phyloP scores from a whole-genome alignment of 1,139 yeast genomes.

The Suhomyces bribrorum region DNA sequence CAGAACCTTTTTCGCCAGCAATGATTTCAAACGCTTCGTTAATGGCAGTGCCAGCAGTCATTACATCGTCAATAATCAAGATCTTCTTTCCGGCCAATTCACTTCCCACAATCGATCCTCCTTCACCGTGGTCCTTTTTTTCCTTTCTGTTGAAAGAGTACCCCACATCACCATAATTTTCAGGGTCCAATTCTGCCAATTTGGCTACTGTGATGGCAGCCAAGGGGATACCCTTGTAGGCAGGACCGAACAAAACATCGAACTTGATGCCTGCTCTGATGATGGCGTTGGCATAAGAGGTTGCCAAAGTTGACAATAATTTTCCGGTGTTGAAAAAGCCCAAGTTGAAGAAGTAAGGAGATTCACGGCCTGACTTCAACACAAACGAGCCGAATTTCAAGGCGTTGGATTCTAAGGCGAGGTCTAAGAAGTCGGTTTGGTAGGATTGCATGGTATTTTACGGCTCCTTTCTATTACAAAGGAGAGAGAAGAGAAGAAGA shows the following conservation, averaged over 20 bases:
- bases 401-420: constrained; percentile 79
- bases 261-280: constrained; percentile 78
- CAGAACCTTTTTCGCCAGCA: constrained; percentile 64
- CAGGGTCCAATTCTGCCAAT: constrained; percentile 86
- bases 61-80: constrained; percentile 91
- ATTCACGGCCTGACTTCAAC: constrained; percentile 84
- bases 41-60: constrained; percentile 98
- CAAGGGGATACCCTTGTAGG: constrained; percentile 94
- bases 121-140: constrained; percentile 98
- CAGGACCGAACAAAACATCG: constrained; percentile 94
- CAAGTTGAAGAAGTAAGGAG: constrained; percentile 96
- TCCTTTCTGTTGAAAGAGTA: constrained; percentile 87
- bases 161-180: constrained; percentile 61
- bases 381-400: constrained; percentile 86
- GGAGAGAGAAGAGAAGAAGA: constrained; percentile 11
- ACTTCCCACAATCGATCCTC: constrained; percentile 92
- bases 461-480: not conserved
- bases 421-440: constrained; percentile 70
- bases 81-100: constrained; percentile 68
- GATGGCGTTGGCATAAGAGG: constrained; percentile 87
- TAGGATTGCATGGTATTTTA: constrained; percentile 32
- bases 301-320: constrained; percentile 74
- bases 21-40: constrained; percentile 90
- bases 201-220: constrained; percentile 93
- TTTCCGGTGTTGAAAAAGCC: constrained; percentile 86